A percentile compares a stretch with the other conserved stretches of the same genome.
phyloP scores from a whole-genome alignment of 1,284 basidiomycete genomes.

The Leccinum subatratum region DNA sequence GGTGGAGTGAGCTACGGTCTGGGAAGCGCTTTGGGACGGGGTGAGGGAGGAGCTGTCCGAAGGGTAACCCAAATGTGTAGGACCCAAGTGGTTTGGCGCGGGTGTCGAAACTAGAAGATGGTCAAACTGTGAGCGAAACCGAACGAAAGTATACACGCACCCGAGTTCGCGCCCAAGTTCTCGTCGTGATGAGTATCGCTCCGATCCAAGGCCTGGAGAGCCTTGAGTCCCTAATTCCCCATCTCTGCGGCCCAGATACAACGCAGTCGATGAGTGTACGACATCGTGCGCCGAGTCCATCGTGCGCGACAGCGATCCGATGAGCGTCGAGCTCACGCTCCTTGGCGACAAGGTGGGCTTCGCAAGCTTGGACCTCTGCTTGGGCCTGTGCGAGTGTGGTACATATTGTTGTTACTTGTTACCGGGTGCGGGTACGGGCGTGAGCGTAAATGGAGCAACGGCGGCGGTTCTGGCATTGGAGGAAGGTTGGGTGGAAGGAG shows the following conservation, averaged over 20 bases:
- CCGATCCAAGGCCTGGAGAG: slow-evolving; percentile 32
- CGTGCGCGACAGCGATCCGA: slow-evolving; percentile 49
- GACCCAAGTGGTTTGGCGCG: background rate
- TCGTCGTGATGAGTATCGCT: background rate
- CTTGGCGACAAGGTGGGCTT: slow-evolving; percentile 62
- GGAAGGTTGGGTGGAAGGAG: too few species aligned
- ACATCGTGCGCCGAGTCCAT: slow-evolving; percentile 58
- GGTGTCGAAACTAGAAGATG: background rate
- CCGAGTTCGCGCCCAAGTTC: background rate
- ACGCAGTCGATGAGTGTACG: slow-evolving; percentile 64
- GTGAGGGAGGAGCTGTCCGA: slow-evolving; percentile 52
- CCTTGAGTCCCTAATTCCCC: slow-evolving; percentile 52
- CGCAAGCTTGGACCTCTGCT: slow-evolving; percentile 72
- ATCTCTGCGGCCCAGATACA: slow-evolving; percentile 60
- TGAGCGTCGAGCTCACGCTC: slow-evolving; percentile 56
- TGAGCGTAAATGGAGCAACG: too few species aligned
- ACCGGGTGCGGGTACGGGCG: background rate
- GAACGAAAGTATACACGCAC: background rate
- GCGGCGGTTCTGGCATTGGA: too few species aligned
- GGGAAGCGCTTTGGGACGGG: slow-evolving; percentile 66
- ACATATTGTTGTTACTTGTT: too few species aligned
- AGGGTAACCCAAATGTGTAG: slow-evolving; percentile 19
- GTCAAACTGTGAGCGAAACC: background rate
- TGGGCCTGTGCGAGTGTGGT: slow-evolving; percentile 63
- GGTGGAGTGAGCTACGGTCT: slow-evolving; percentile 27